These are phyloP conservation scores for Huntiella moniliformis DNA, from an alignment of 2,329 filamentous ascomycete genomes.

Conservation along the genomic window DNA sequence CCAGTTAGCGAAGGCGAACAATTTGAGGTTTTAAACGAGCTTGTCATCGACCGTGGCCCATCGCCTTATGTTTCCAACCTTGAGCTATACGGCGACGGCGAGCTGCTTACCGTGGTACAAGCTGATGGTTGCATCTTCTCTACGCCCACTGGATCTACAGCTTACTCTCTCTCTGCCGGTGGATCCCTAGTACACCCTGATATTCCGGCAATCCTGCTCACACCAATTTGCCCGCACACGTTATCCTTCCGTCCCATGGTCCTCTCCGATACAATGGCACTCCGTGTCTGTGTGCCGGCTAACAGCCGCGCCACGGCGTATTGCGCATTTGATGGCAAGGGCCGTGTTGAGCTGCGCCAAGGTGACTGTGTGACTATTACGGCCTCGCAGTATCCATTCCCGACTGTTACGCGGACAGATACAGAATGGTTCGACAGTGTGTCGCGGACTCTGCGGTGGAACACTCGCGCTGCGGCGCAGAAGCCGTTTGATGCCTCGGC, in stretches of 20 bases:
- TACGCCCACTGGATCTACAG: conserved; percentile 84
- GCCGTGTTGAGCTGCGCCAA: conserved; percentile 76
- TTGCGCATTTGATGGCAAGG: conserved; percentile 95
- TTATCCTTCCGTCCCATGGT: conserved; percentile 97
- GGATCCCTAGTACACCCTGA: conserved; percentile 92
- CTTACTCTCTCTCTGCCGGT: conserved; percentile 88
- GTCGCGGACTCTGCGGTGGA: conserved; percentile 82
- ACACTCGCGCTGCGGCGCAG: conserved; percentile 77
- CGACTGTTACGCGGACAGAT: conserved; percentile 75
- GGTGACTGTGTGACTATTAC: conserved; percentile 94
- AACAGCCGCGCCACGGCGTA: conserved; percentile 83
- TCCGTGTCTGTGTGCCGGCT: conserved; percentile 71
- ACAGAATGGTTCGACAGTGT: conserved; percentile 97
- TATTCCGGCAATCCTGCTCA: conserved; percentile 89
- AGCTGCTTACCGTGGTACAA: conserved; percentile 85
- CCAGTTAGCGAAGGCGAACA: conserved; percentile 70
- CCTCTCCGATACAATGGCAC: conserved; percentile 79
- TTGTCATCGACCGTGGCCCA: conserved; percentile 93
- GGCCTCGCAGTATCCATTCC: conserved; percentile 90
- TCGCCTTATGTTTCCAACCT: conserved; percentile 94
- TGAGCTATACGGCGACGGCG: conserved; percentile 87
- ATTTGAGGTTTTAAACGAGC: conserved; percentile 94
- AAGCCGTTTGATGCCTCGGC: conserved; percentile 57
- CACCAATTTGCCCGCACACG: conserved; percentile 93
- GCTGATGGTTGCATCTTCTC: conserved; percentile 97